Percentiles rank a stretch among this genome's conserved stretches.
Conservation (phyloP, 129 eudicot genomes). For the Scalesia atractyloides region DNA sequence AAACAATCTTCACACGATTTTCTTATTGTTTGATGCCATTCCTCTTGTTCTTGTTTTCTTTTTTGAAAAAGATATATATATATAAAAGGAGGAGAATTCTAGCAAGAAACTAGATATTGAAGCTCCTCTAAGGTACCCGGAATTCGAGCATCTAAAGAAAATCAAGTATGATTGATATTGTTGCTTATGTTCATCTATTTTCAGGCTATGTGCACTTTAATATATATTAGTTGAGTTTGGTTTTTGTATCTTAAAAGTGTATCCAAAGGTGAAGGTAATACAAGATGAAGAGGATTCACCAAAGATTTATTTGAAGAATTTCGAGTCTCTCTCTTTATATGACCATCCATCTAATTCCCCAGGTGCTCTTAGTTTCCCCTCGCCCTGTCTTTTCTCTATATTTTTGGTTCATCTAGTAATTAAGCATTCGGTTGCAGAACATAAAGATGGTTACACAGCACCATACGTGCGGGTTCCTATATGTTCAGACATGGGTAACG, state of each 20-base stretch:
- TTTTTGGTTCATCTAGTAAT: background rate
- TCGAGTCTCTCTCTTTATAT: conserved; percentile 36
- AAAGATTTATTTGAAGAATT: conserved; percentile 38
- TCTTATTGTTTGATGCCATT: background rate
- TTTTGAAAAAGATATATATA: background rate
- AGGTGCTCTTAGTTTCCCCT: conserved; percentile 26
- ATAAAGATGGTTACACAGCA: conserved; percentile 41
- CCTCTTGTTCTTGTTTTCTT: background rate
- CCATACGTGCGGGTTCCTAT: conserved; percentile 44
- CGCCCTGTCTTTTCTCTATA: background rate
- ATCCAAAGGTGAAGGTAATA: conserved; percentile 80
- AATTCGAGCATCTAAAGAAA: background rate
- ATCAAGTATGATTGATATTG: conserved; percentile 9
- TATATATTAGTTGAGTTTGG: background rate
- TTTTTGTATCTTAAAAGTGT: conserved; percentile 49
- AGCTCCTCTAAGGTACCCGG: background rate
- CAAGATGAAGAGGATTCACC: conserved; percentile 38
- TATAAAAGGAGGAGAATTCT: too few species aligned
- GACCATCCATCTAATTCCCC: conserved; percentile 30
- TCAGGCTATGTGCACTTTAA: background rate
- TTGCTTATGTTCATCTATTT: conserved; percentile 3
- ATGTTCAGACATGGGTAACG: conserved; percentile 14
- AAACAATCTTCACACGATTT: conserved; percentile 24
- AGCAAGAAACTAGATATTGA: too few species aligned
- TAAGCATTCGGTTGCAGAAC: conserved; percentile 16